Evolutionary conservation across 225 moss, liverwort and hornwort species (phyloP).

Genomic region (Polytrichum formosum): DNA sequence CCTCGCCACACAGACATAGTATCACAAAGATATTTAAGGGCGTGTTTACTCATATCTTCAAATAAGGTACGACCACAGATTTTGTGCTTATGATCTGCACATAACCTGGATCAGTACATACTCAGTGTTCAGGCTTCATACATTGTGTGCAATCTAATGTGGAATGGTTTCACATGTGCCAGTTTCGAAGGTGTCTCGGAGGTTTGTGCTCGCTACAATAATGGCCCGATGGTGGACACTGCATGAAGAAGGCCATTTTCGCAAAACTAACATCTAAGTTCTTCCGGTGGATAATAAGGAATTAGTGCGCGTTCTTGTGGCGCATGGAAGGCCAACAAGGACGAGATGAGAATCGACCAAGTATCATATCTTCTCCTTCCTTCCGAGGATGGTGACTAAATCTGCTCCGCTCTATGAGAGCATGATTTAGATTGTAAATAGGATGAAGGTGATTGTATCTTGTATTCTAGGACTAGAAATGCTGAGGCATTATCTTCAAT

Average conservation of each 20-base stretch:
- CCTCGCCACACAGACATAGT: constrained; percentile 1
- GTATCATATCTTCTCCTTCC: constrained; percentile 46
- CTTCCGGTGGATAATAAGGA: neutral
- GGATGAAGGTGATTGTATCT: no score
- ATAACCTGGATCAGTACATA: neutral
- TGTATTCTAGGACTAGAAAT: no score
- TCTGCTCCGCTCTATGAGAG: constrained; percentile 23
- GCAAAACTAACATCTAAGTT: neutral
- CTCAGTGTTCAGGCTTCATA: neutral
- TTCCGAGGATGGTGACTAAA: constrained; percentile 18
- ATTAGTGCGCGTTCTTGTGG: constrained; percentile 26
- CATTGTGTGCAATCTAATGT: no score
- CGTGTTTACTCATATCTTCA: constrained; percentile 5
- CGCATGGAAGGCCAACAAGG: constrained; percentile 32
- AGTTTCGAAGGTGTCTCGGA: neutral
- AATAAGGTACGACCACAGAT: constrained; percentile 13
- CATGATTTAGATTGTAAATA: constrained; percentile 4
- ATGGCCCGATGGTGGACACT: neutral
- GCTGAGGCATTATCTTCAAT: no score
- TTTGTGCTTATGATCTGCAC: no score
- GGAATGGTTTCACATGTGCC: neutral
- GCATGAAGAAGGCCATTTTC: neutral
- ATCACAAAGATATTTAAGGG: constrained; percentile 25
- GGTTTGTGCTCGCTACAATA: neutral
- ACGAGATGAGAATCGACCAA: constrained; percentile 60